Base-by-base conservation (phyloP, 192 early-diverging fungal genomes). In the Gryganskiella cystojenkinii region DNA sequence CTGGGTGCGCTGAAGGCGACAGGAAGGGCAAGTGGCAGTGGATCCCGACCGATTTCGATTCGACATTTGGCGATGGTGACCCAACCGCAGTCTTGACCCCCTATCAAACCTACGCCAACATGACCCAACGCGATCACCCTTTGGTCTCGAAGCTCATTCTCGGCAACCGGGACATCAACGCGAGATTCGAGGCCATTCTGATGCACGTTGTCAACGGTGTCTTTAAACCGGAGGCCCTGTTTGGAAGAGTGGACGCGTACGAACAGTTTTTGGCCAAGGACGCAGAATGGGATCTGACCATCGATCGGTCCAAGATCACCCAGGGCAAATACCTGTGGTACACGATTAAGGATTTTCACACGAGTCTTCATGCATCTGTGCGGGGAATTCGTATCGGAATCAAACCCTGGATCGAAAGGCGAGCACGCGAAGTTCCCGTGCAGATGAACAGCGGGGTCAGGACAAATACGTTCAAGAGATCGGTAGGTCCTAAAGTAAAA, bases 31-130 rank as follows among this genome's bases (percentile, higher is more conserved):
- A 40, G 17, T 82, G 74, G 74, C 70, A 75, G 13, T 62, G 76
- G 20, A 72, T 82, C 40, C 71, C 80, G 14, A 79, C 76, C 28
- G 80, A 82, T 42, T 82, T 82, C n/a, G 80, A 82, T 9, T 74
- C 70, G 42, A 71, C 74, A 2, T 82, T 71, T 59, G 80, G 80
- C 11, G 71, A 79, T 28, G 70, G 75, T 35, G 64, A 70, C 20
- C 62, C 76, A 1, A 45, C 46, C n/a, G 69, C 57, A 2, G 25
- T 55, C 15, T 14, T 55, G 25, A 65, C 63, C 8, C 53, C 52
- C 17, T 65, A 65, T 19, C 28, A 46, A 43, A 47, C 15, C 54
- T 79, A 76, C 10, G 68, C 66, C 15, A 22, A 75, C 0, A 68
- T 72, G n/a, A 27, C 56, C 3, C 47, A 59, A 11, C 78, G 71